These are phyloP conservation scores for Talaromyces rugulosus DNA, from an alignment of 2,329 filamentous ascomycete species.

Conservation along the genomic window DNA sequence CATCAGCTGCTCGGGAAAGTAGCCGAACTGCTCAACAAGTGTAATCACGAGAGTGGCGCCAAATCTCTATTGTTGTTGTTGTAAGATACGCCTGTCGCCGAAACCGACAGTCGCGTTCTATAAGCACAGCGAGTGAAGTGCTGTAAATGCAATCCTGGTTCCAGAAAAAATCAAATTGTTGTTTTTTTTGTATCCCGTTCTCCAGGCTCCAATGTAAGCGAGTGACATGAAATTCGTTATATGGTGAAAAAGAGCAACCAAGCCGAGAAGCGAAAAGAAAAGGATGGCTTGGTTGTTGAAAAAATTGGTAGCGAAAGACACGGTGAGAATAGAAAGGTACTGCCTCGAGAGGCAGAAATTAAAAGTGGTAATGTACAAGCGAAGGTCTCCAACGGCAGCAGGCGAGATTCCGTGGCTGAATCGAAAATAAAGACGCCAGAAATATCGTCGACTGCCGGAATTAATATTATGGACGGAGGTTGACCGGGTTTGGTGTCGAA, in stretches of 20 bases:
- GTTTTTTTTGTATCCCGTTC: constrained; percentile 21
- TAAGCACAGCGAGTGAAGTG: constrained; percentile 35
- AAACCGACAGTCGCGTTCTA: constrained; percentile 13
- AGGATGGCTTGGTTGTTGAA: constrained; percentile 26
- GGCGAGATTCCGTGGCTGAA: constrained; percentile 1
- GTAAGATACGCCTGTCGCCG: background rate
- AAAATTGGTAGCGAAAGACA: constrained; percentile 27
- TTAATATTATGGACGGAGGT: constrained; percentile 39
- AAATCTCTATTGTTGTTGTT: constrained; percentile 4
- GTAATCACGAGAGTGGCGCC: background rate
- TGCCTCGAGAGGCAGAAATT: constrained; percentile 13
- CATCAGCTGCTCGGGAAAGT: constrained; percentile 6
- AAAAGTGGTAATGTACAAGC: constrained; percentile 29
- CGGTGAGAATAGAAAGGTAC: constrained; percentile 25
- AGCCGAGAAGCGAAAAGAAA: constrained; percentile 9
- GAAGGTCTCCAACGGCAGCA: constrained; percentile 30
- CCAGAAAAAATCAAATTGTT: constrained; percentile 23
- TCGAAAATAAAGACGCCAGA: constrained; percentile 10
- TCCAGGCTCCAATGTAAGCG: constrained; percentile 36
- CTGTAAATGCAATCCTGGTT: constrained; percentile 12
- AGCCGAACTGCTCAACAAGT: background rate
- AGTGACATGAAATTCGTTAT: constrained; percentile 34
- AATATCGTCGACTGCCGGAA: constrained; percentile 24
- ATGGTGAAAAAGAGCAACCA: constrained; percentile 21
- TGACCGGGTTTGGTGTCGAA: constrained; percentile 8